Percentiles rank a stretch among this genome's conserved stretches.
Evolutionary conservation across 2,329 filamentous ascomycete species (phyloP).

Genomic region (Phaeophleospora eucalypticola): DNA sequence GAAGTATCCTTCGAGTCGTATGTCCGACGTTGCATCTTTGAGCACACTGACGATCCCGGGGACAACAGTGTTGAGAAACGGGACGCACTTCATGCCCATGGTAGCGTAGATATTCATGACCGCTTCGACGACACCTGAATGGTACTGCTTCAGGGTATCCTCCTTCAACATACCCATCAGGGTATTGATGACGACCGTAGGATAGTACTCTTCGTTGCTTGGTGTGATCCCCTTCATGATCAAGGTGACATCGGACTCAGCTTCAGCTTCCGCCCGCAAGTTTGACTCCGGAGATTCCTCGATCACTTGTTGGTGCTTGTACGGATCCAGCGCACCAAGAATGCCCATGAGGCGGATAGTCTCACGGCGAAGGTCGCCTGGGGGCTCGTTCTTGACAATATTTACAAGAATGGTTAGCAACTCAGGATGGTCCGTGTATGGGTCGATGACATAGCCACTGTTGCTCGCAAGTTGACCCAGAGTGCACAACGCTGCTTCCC

Average conservation of each 20-base stretch:
- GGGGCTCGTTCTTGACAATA: slow-evolving; percentile 89
- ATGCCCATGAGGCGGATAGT: slow-evolving; percentile 97
- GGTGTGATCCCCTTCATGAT: slow-evolving; percentile 98
- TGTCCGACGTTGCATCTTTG: slow-evolving; percentile 66
- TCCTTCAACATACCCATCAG: slow-evolving; percentile 90
- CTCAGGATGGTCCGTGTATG: slow-evolving; percentile 91
- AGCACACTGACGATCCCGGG: slow-evolving; percentile 92
- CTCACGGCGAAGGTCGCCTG: slow-evolving; percentile 79
- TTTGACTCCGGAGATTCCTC: slow-evolving; percentile 82
- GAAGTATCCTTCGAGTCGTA: slow-evolving; percentile 82
- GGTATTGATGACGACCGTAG: slow-evolving; percentile 95
- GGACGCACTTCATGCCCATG: slow-evolving; percentile 89
- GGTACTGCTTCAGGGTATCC: slow-evolving; percentile 81
- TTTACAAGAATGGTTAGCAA: slow-evolving; percentile 87
- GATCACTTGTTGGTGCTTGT: slow-evolving; percentile 92
- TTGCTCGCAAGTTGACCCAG: slow-evolving; percentile 91
- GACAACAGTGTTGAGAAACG: slow-evolving; percentile 89
- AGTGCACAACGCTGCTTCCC: slow-evolving; percentile 85
- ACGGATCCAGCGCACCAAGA: slow-evolving; percentile 88
- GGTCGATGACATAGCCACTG: slow-evolving; percentile 94
- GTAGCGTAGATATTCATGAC: slow-evolving; percentile 99
- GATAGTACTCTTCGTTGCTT: slow-evolving; percentile 97
- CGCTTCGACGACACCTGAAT: slow-evolving; percentile 90
- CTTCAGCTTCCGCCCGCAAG: slow-evolving; percentile 60
- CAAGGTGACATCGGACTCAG: slow-evolving; percentile 85